phyloP scores from a whole-genome alignment of 2,329 filamentous ascomycete genomes.

The Claviceps cyperi region DNA sequence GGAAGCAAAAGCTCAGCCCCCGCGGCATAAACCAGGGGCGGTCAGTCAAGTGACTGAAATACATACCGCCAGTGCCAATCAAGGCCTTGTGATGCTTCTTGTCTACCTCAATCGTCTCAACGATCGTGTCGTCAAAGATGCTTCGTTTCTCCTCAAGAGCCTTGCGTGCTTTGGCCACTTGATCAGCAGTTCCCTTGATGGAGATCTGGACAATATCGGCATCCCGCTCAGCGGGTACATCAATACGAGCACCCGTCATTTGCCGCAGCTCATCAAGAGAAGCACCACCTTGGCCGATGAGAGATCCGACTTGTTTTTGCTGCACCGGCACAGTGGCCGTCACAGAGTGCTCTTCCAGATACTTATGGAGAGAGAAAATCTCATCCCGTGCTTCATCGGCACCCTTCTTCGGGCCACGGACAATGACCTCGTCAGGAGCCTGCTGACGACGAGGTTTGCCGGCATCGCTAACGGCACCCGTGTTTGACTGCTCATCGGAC shows the following conservation, averaged over 20 bases:
- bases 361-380: slow-evolving; percentile 76
- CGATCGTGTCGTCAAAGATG: slow-evolving; percentile 80
- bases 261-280: slow-evolving; percentile 84
- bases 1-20: background rate
- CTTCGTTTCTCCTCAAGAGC: slow-evolving; percentile 73
- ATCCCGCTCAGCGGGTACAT: slow-evolving; percentile 73
- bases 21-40: background rate
- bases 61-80: slow-evolving; percentile 77
- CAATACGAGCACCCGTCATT: slow-evolving; percentile 74
- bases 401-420: slow-evolving; percentile 84
- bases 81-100: slow-evolving; percentile 83
- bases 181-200: slow-evolving; percentile 81
- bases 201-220: slow-evolving; percentile 68
- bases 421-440: slow-evolving; percentile 71
- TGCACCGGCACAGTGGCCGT: slow-evolving; percentile 70
- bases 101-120: slow-evolving; percentile 76
- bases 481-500: slow-evolving; percentile 55
- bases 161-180: slow-evolving; percentile 86
- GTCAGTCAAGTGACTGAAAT: background rate
- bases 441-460: slow-evolving; percentile 57
- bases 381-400: slow-evolving; percentile 87
- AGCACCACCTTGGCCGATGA: slow-evolving; percentile 82
- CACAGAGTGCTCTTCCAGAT: slow-evolving; percentile 75
- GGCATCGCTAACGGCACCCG: slow-evolving; percentile 54
- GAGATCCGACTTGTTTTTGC: slow-evolving; percentile 79